Base-by-base conservation (phyloP, 139 green algal species). In the Ulvella scutata region DNA sequence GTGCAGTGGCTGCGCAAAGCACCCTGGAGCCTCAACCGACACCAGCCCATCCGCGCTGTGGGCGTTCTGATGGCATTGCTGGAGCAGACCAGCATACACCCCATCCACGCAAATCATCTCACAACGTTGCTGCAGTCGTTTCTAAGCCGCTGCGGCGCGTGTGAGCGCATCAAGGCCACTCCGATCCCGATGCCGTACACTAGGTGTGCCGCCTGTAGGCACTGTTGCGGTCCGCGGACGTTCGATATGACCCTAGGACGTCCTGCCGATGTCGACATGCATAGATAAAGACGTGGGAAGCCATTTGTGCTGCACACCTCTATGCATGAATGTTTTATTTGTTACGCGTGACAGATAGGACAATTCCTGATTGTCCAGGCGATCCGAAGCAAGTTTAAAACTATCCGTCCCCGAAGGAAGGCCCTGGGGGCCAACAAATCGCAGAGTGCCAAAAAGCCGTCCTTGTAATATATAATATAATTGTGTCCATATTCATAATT, bases 171-270 rank as follows among this genome's bases (percentile, higher is more conserved):
- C 51, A 77, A 92, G 72, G 84, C 79, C 72, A 93, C 89, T 1
- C 90, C 90, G 72, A 93, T 94, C 75, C 90, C 90, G 3, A 79
- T 89, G 37, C 84, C 77, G 17, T 92, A 91, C 78, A 92, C 85
- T 29, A 77, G 76, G 78, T 80, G 29, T n/a, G 62, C 4, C 35
- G 75, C 72, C 72, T 43, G 4, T 26, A 23, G 0, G 43, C n/a
- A n/a, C n/a, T n/a, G n/a, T n/a, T n/a, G n/a, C n/a, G n/a, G n/a
- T n/a, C n/a, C n/a, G n/a, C n/a, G n/a, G n/a, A n/a, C n/a, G n/a
- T n/a, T n/a, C n/a, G n/a, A n/a, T n/a, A n/a, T n/a, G n/a, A n/a
- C n/a, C n/a, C n/a, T n/a, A n/a, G n/a, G n/a, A n/a, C n/a, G n/a
- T n/a, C n/a, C n/a, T n/a, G n/a, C n/a, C n/a, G n/a, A n/a, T n/a